A percentile compares a stretch with the other conserved stretches of the same genome.
Conservation (phyloP, 148 eudicot genomes). For the Amaranthus cruentus region DNA sequence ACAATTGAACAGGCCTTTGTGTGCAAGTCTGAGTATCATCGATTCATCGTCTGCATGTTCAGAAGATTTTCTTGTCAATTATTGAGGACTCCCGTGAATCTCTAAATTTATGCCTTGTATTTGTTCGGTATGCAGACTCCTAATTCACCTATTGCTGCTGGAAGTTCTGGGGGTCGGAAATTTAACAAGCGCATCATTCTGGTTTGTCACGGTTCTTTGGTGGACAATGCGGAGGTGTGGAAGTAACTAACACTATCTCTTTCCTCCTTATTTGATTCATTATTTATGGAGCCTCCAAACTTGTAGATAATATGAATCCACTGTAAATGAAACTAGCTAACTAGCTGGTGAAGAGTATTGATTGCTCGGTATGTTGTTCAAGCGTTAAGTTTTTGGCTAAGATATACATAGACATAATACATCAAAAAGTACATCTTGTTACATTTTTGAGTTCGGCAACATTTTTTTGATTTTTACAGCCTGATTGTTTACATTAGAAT, state of each 20-base stretch:
- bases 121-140: constrained; percentile 66
- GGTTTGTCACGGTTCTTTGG: constrained; percentile 63
- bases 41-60: not conserved
- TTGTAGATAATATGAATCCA: not conserved
- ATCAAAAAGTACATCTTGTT: not conserved
- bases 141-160: constrained; percentile 72
- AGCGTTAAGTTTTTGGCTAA: not conserved
- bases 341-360: not conserved
- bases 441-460: not conserved
- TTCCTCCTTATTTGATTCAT: not conserved
- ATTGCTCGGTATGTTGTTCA: not conserved
- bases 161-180: constrained; percentile 76
- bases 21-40: too few relatives aligned
- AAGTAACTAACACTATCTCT: constrained; percentile 9
- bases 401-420: not conserved
- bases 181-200: constrained; percentile 56
- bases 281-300: not conserved
- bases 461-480: not conserved
- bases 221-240: constrained; percentile 45
- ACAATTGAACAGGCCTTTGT: too few relatives aligned
- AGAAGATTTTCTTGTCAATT: not conserved
- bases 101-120: constrained; percentile 15
- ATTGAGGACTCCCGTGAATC: not conserved
- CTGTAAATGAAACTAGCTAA: not conserved
- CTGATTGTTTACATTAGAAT: not conserved